Conservation (phyloP, 345 rosid species). For the Populus tremula region DNA sequence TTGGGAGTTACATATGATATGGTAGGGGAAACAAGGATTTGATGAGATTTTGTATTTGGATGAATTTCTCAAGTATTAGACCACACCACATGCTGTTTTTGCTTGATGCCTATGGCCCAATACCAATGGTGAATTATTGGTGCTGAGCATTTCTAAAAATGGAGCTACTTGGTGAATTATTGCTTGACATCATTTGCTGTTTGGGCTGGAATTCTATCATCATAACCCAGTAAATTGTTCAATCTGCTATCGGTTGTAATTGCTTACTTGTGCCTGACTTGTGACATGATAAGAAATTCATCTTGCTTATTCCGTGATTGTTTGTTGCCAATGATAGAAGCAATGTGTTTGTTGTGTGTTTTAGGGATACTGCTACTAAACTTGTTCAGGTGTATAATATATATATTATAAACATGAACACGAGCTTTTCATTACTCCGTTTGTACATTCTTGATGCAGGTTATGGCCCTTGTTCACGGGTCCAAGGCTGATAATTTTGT, state of each 20-base stretch:
- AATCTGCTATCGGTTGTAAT: neutral
- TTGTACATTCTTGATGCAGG: neutral
- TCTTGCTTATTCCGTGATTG: neutral
- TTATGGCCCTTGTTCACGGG: neutral
- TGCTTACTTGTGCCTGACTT: neutral
- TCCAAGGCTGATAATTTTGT: neutral
- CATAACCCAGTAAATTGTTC: neutral
- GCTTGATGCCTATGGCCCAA: neutral
- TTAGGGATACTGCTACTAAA: neutral
- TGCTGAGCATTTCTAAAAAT: neutral
- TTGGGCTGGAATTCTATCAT: neutral
- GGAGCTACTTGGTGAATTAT: neutral
- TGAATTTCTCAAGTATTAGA: neutral
- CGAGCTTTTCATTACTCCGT: neutral
- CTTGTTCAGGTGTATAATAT: no score
- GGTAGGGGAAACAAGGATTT: neutral
- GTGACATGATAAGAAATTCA: neutral
- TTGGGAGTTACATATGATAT: neutral
- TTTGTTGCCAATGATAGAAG: neutral
- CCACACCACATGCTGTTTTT: neutral
- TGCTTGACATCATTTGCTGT: neutral
- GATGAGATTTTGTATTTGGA: neutral
- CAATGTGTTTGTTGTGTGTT: no score
- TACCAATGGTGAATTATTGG: no score
- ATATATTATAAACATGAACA: neutral